These are phyloP conservation scores for Scalesia atractyloides DNA, from an alignment of 129 eudicot genomes.

Conservation along the genomic window DNA sequence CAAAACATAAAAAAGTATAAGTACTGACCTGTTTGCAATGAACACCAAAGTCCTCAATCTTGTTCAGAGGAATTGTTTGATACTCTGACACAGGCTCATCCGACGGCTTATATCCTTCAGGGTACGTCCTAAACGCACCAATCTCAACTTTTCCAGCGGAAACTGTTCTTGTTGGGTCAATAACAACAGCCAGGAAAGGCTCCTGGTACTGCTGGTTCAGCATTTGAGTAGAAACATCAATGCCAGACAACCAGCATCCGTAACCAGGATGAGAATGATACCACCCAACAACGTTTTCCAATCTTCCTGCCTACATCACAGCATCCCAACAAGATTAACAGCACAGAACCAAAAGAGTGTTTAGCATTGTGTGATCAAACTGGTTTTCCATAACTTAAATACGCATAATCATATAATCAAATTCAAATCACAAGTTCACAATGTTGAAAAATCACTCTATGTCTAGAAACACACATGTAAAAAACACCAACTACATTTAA, in stretches of 20 bases:
- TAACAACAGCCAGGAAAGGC: slow-evolving; percentile 96
- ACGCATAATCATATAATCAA: not conserved
- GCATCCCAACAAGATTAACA: slow-evolving; percentile 1
- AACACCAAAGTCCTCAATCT: slow-evolving; percentile 99
- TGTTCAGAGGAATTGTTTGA: slow-evolving; percentile 95
- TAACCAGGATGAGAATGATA: slow-evolving; percentile 99
- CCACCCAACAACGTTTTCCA: slow-evolving; percentile 98
- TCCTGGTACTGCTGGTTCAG: slow-evolving; percentile 95
- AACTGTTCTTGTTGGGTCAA: slow-evolving; percentile 96
- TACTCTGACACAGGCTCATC: slow-evolving; percentile 98
- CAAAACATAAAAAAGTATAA: not conserved
- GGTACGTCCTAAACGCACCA: slow-evolving; percentile 97
- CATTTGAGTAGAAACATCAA: slow-evolving; percentile 98
- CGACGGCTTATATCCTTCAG: slow-evolving; percentile 95
- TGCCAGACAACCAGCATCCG: slow-evolving; percentile 99
- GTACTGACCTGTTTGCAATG: slow-evolving; percentile 90
- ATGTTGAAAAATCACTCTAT: not conserved
- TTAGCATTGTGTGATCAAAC: not conserved
- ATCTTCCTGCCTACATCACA: slow-evolving; percentile 73
- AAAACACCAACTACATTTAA: not conserved
- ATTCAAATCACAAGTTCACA: not conserved
- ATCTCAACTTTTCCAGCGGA: slow-evolving; percentile 98
- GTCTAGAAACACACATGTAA: not conserved
- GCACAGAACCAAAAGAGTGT: not conserved
- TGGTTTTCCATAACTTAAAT: not conserved